Evolutionary conservation across 129 eudicot species (phyloP), one percentile per base, ranked within the genome.

Genomic region (Scalesia atractyloides): DNA sequence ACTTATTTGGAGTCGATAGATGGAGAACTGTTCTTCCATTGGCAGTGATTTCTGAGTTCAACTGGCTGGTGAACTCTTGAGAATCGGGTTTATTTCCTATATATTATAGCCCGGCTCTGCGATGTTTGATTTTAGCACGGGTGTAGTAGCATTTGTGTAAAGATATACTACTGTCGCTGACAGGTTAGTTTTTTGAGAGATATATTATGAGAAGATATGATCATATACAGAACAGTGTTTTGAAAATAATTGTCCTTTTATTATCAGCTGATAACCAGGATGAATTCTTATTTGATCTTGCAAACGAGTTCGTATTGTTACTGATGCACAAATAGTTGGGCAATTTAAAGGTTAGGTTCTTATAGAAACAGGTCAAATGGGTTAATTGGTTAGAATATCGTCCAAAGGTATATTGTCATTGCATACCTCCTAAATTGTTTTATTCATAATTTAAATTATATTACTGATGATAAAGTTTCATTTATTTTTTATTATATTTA

Each of bases 71-170:
- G 56, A 34, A 16, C 67, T 64, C 33, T 63, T 44, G 44, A 54
- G 66, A 71, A 15, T 44, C 52, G 65, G 30, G 58, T 70, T 47
- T 34, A 15, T 48, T 48, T 36, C 37, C 11, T 62, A 41, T 51
- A 10, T 37, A 2, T 59, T 43, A 59, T 59, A 47, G 46, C 58
- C 63, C 52, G 26, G 66, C 49, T 68, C 11, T 37, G 52, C 12
- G 0, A 60, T 53, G 69, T 76, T 68, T 76, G 69, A 50, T 68
- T 76, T 58, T 68, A 48, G 62, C 80, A 76, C 4, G 69, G 61
- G 39, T 47, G 69, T 57, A 41, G 60, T 56, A 76, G 69, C 69
- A 46, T 68, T 59, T 76, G 62, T 76, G 82, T 78, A 78, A 78
- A 70, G 82, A 64, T 49, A 41, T 41, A 41, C 46, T 41, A 49